Evolutionary conservation across 2,329 filamentous ascomycete species (phyloP), one percentile per base, ranked within the genome.

Genomic region (Phialophora chinensis): DNA sequence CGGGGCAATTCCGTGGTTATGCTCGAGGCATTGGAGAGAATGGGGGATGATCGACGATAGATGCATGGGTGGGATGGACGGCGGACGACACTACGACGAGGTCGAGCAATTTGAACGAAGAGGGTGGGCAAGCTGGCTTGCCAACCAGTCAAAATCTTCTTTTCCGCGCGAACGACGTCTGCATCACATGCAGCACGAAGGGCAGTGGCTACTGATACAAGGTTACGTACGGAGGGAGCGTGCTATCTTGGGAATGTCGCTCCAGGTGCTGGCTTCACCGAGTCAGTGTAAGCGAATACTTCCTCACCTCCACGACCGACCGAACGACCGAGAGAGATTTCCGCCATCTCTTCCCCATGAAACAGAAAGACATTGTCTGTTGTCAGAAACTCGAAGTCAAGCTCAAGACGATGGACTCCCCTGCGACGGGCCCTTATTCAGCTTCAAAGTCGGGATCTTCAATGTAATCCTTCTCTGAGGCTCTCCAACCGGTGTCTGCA

Each of bases 1-100:
- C 91, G 96, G 73, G 95, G 95, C 71, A 99, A 99, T 82, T 97
- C 94, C 1, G 93, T 99, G 29, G 93, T 99, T 63, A 97, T 99
- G 94, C 87, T 99, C 63, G 96, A 99, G 81, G 71, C 71, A 3
- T 60, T 73, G 25, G 71, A 73, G 62, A 63, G 71, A 11, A 71
- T 73, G 70, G 69, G 68, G 12, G 70, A 72, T 54, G 71, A 71
- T 54, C 66, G 71, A 50, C 63, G 69, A 61, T 64, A 63, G 23
- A 58, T 35, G 8, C 20, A 1, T 20, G 31, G 29, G 8, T 4
- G 2, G 27, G 25, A 4, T 23, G 8, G 35, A 17, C 38, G 17
- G 17, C n/a, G 38, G 14, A 20, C 38, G 38, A 29, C 25, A 8
- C 17, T 17, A 14, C 31, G 44, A 44, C 17, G 38, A 44, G 38